Evolutionary conservation across 441 rosid species (phyloP).

Genomic region (Adansonia gregorii): DNA sequence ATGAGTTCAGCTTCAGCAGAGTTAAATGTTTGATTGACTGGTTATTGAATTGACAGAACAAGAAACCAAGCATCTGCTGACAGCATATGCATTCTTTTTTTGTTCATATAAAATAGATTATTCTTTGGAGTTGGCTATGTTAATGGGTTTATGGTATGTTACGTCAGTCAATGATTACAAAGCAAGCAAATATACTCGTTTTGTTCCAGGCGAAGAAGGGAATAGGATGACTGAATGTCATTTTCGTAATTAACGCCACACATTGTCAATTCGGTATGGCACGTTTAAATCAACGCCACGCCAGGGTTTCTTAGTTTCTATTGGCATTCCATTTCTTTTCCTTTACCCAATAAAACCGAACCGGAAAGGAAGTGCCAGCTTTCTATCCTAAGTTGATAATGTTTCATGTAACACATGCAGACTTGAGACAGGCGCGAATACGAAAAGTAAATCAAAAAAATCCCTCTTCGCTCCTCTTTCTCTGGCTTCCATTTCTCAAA

Average conservation of each 20-base stretch:
- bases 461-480: neutral
- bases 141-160: too few species aligned
- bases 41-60: neutral
- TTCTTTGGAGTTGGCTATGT: too few species aligned
- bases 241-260: constrained; percentile 21
- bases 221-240: neutral
- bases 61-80: too few species aligned
- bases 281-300: constrained; percentile 4
- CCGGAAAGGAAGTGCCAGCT: neutral
- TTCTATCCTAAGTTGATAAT: neutral
- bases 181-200: too few species aligned
- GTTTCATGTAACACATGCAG: constrained; percentile 17
- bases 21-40: neutral
- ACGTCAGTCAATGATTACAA: too few species aligned
- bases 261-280: neutral
- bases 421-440: constrained; percentile 9
- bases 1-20: neutral
- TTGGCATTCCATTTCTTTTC: neutral
- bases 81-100: too few species aligned
- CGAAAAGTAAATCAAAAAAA: neutral
- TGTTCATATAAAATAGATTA: too few species aligned
- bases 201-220: neutral
- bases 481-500: constrained; percentile 3
- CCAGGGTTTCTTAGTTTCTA: constrained; percentile 24
- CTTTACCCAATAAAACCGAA: constrained; percentile 22